A percentile compares a stretch with the other conserved stretches of the same genome.
phyloP scores from a whole-genome alignment of 352 stramenopile species.

The Plasmopara halstedii region DNA sequence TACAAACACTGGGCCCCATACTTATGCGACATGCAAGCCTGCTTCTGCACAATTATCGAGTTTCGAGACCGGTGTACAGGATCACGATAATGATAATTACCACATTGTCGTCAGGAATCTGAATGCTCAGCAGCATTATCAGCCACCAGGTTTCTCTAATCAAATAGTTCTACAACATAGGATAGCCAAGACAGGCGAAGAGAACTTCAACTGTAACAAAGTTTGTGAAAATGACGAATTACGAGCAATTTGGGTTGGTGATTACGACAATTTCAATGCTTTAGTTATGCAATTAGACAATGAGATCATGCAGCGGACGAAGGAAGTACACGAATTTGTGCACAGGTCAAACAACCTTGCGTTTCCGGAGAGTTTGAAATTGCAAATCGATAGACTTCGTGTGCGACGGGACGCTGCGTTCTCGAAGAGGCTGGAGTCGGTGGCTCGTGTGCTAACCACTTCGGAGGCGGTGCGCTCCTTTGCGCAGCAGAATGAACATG shows the following conservation, averaged over 20 bases:
- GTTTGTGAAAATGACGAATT: constrained; percentile 26
- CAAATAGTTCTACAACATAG: constrained; percentile 15
- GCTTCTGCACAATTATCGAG: constrained; percentile 1
- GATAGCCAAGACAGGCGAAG: neutral
- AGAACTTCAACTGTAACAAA: constrained; percentile 8
- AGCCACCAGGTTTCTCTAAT: constrained; percentile 7
- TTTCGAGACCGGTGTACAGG: constrained; percentile 21
- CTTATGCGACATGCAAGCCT: neutral
- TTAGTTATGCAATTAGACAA: constrained; percentile 21
- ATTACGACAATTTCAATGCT: constrained; percentile 34
- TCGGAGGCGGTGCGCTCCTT: constrained; percentile 35
- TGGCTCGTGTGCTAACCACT: constrained; percentile 50
- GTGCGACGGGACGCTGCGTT: constrained; percentile 20
- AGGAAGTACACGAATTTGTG: constrained; percentile 28
- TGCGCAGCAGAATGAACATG: constrained; percentile 23
- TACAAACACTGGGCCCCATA: too few species aligned
- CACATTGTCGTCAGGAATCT: constrained; percentile 17
- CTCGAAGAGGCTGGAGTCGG: constrained; percentile 30
- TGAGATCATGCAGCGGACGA: constrained; percentile 17
- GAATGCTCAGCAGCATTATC: constrained; percentile 16
- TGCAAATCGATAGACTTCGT: constrained; percentile 30
- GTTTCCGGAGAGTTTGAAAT: constrained; percentile 36
- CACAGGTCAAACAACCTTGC: constrained; percentile 39
- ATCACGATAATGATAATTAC: constrained; percentile 9
- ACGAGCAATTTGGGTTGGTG: constrained; percentile 26